phyloP scores from a whole-genome alignment of 768 basidiomycete species.

The Tylopilus vinaceipallidus region DNA sequence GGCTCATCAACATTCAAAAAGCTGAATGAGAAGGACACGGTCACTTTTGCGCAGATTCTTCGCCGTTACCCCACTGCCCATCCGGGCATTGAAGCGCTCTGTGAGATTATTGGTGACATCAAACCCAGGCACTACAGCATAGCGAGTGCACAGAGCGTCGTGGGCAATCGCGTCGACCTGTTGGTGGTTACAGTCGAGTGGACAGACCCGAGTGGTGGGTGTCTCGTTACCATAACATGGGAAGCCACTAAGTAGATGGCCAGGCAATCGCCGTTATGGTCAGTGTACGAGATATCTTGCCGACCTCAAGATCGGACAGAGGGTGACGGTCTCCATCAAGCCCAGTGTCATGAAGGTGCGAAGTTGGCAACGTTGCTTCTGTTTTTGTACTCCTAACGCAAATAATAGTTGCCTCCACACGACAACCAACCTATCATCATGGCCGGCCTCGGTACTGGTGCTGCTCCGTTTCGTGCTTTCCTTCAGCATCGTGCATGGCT shows the following conservation, averaged over 20 bases:
- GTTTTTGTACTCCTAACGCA: conserved; percentile 11
- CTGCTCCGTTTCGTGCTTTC: conserved; percentile 99
- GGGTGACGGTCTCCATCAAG: conserved; percentile 96
- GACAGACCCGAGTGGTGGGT: conserved; percentile 76
- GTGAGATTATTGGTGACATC: conserved; percentile 90
- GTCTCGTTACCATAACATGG: not conserved
- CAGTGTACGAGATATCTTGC: conserved; percentile 97
- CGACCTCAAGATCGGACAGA: conserved; percentile 77
- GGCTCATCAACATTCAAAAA: conserved; percentile 94
- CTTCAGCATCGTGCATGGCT: conserved; percentile 92
- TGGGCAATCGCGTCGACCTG: conserved; percentile 92
- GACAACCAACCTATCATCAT: conserved; percentile 91
- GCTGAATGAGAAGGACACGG: conserved; percentile 90
- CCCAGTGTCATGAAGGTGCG: conserved; percentile 98
- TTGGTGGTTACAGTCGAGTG: conserved; percentile 97
- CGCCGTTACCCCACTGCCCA: conserved; percentile 72
- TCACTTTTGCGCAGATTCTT: conserved; percentile 89
- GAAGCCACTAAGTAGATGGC: conserved; percentile 3
- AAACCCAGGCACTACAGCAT: conserved; percentile 99
- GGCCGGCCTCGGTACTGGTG: conserved; percentile 97
- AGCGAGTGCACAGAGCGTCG: conserved; percentile 91
- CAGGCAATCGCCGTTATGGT: conserved; percentile 78
- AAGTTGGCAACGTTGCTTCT: not conserved
- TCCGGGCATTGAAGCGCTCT: conserved; percentile 81
- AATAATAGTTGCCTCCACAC: conserved; percentile 71